Evolutionary conservation across 345 rosid species (phyloP), one percentile per base, ranked within the genome.

Genomic region (Populus nigra): DNA sequence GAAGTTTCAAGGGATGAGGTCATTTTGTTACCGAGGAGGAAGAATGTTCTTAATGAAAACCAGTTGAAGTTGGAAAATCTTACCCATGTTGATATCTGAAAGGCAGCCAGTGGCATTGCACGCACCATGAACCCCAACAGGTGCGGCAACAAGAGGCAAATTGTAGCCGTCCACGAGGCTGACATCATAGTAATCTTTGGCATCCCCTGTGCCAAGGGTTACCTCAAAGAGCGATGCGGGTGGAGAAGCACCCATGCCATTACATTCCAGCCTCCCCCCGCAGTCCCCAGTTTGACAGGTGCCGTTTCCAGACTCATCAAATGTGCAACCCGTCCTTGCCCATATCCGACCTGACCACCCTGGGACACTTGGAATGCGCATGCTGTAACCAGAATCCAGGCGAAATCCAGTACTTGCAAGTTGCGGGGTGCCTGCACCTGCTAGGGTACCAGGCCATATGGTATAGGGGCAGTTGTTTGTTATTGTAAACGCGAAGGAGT

Each of bases 281-380:
- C 96, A 93, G 66, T 93, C 96, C 5, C 96, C 97, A 0, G 97
- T 93, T 73, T 77, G 89, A 85, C 98, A 96, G 8, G 83, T 74
- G 7, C 98, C 98, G 2, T 36, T 68, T 5, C 98, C 94, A 1
- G 79, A 79, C 49, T 70, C 88, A 23, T 93, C 91, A 59, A 93
- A 92, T 10, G 70, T 85, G 89, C 99, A 92, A 23, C 96, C 93
- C 0, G 93, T 96, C 74, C 99, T 91, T 5, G 92, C 98, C 98
- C 97, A 93, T 20, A 96, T 87, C 74, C 97, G 87, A 39, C 94
- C 99, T 5, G 97, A 93, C 98, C 99, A 96, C 36, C 93, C 94
- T 11, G 91, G 88, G 77, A 83, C 65, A 1, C 90, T 83, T 7
- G 96, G 85, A 68, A 96, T 84, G 22, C 80, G 82, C 50, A 84